Base-by-base conservation (phyloP, 2,329 filamentous ascomycete species). In the Colletotrichum neosansevieriae region DNA sequence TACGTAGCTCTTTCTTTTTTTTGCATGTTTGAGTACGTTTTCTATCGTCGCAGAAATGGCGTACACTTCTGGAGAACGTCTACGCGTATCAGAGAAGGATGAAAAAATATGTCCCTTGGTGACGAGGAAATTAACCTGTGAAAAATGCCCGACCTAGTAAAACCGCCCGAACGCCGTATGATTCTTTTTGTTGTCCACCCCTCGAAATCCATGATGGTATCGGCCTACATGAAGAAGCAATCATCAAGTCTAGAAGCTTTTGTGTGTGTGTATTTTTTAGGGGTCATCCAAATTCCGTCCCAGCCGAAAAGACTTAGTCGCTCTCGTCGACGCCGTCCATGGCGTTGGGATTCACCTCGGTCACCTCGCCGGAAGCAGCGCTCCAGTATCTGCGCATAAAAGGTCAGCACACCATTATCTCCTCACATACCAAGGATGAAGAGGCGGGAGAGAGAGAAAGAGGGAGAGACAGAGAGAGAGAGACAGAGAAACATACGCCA, bases 341-440 rank as follows among this genome's bases (percentile, higher is more conserved):
- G 38, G 78, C 77, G 56, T 76, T 72, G 19, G 76, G 71, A 63
- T 82, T 78, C 32, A 85, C 81, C 75, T 90, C 86, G 5, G 86
- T 91, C 71, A 91, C 87, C 71, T 88, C 80, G 34, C 83, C 83
- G 21, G 78, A 84, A n/a, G 86, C 84, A 3, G 89, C 81, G 73
- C 81, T 88, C 89, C 89, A 92, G 79, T 91, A 88, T 24, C 85
- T 88, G 58, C 15, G 34, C 49, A 17, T 24, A 38, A 6, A 6
- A 21, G 6, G 67, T 63, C 40, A 69, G 47, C 29, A 53, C 32
- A 29, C n/a, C n/a, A 36, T 21, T 12, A 1, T 24, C 9, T n/a
- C 6, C 4, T 10, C 24, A 21, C 11, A 24, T n/a, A 5, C 21
- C 12, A 57, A 11, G n/a, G 15, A 29, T 29, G 7, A 29, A 29